These are phyloP conservation scores for Delitschia confertaspora DNA, from an alignment of 495 filamentous ascomycete genomes.

Conservation along the genomic window DNA sequence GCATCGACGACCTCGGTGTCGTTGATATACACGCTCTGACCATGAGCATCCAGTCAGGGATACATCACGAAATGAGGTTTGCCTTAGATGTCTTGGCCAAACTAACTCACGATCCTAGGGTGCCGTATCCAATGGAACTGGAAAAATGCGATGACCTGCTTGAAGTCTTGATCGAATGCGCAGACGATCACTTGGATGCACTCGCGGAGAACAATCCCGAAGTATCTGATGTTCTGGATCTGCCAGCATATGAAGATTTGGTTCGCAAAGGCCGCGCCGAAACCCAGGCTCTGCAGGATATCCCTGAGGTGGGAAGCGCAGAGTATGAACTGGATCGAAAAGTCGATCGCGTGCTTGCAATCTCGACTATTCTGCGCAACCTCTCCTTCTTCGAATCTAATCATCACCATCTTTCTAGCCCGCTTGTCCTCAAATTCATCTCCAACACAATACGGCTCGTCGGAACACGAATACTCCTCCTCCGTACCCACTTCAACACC, in stretches of 20 bases:
- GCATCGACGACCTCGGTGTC: slow-evolving; percentile 67
- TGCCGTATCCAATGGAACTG: slow-evolving; percentile 57
- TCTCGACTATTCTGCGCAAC: slow-evolving; percentile 88
- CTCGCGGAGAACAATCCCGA: slow-evolving; percentile 72
- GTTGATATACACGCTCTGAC: slow-evolving; percentile 89
- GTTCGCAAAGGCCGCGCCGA: slow-evolving; percentile 67
- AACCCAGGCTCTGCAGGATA: slow-evolving; percentile 56
- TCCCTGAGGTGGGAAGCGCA: slow-evolving; percentile 62
- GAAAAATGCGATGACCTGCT: slow-evolving; percentile 78
- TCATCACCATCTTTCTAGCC: slow-evolving; percentile 58
- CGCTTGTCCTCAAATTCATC: slow-evolving; percentile 68
- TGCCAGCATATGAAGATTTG: slow-evolving; percentile 81
- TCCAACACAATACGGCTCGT: slow-evolving; percentile 74
- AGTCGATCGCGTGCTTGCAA: slow-evolving; percentile 77
- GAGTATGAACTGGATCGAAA: slow-evolving; percentile 79
- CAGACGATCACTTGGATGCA: slow-evolving; percentile 72
- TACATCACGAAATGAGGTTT: slow-evolving; percentile 76
- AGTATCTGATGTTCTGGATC: slow-evolving; percentile 70
- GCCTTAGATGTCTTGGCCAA: slow-evolving; percentile 77
- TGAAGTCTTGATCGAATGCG: slow-evolving; percentile 81
- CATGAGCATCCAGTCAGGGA: slow-evolving; percentile 84
- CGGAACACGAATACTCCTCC: slow-evolving; percentile 78
- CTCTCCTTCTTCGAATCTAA: slow-evolving; percentile 79
- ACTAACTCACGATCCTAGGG: slow-evolving; percentile 53
- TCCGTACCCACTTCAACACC: slow-evolving; percentile 70